Base-by-base conservation (phyloP, 2,329 filamentous ascomycete genomes). In the Talaromyces albobiverticillius region DNA sequence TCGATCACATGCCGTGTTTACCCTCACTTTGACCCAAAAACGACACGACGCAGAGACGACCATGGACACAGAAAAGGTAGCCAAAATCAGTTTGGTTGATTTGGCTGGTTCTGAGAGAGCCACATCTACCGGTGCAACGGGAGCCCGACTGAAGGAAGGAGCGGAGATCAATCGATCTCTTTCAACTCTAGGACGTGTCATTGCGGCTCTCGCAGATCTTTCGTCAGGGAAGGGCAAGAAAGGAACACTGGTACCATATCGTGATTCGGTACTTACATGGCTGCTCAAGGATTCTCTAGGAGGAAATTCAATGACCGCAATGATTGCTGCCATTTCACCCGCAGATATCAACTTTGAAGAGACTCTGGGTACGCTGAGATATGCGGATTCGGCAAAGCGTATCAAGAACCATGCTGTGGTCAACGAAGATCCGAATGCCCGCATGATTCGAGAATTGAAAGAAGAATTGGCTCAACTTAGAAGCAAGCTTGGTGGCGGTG, bases 341-440 rank as follows among this genome's bases (percentile, higher is more conserved):
- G 94, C 94, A 52, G 94, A 99, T 73, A 97, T 97, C 77, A 99
- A 99, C 74, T 97, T 95, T 68, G 94, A 99, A 61, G 94, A 99
- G 73, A 99, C 95, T 0, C 80, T 99, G 16, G 94, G 92, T 69
- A 99, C 94, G 1, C 80, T 99, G 25, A 85, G 95, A 66, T 99
- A 99, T 72, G 94, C 95, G 53, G 93, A 99, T 69, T 96, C 91
- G 7, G 94, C 94, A 23, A 99, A 99, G 77, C 86, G 94, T 64
- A 99, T 99, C 81, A 97, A 97, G 90, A 99, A 99, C 76, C 94
- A 99, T 71, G 94, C 94, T 54, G 94, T 99, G 48, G 89, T 99
- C 71, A 99, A 99, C 77, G 94, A 99, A 71, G 94, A 99, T 74
- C 93, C 94, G 45, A 99, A 99, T 68, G 94, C 94, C 57, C 88